Conservation (phyloP, 352 stramenopile species). For the Globisporangium megalacanthum region DNA sequence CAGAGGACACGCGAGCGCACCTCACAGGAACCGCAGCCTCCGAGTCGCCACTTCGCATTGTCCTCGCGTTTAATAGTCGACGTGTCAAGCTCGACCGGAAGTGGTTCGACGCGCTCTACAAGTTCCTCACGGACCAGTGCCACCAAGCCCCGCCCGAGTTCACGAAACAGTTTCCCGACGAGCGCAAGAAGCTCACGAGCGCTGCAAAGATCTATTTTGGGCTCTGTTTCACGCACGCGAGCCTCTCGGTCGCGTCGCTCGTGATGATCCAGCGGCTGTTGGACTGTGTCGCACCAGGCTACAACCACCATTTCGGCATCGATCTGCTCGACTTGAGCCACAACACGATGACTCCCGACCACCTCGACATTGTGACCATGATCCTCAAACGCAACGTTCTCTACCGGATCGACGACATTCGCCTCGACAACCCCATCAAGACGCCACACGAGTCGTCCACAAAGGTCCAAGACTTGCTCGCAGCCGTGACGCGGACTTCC, state of each 20-base stretch:
- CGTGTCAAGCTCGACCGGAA: neutral
- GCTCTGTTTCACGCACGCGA: neutral
- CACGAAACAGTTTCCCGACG: neutral
- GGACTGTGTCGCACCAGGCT: neutral
- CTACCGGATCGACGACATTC: slow-evolving; percentile 1
- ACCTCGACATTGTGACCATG: neutral
- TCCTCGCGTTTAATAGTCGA: neutral
- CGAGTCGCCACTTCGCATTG: neutral
- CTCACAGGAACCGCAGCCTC: too few species aligned
- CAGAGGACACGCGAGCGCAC: too few species aligned
- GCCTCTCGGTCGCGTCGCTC: neutral
- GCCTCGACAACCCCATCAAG: neutral
- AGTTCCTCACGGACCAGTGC: neutral
- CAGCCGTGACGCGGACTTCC: neutral
- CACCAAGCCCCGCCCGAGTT: neutral
- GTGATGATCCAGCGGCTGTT: neutral
- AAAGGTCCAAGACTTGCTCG: neutral
- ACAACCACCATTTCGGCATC: neutral
- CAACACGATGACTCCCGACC: slow-evolving; percentile 1
- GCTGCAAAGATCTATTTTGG: neutral
- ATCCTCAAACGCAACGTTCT: neutral
- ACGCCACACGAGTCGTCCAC: neutral
- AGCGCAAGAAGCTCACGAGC: neutral
- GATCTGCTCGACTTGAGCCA: neutral
- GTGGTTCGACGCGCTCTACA: slow-evolving; percentile 1